phyloP scores from a whole-genome alignment of 345 rosid species.

The Kernera saxatilis region DNA sequence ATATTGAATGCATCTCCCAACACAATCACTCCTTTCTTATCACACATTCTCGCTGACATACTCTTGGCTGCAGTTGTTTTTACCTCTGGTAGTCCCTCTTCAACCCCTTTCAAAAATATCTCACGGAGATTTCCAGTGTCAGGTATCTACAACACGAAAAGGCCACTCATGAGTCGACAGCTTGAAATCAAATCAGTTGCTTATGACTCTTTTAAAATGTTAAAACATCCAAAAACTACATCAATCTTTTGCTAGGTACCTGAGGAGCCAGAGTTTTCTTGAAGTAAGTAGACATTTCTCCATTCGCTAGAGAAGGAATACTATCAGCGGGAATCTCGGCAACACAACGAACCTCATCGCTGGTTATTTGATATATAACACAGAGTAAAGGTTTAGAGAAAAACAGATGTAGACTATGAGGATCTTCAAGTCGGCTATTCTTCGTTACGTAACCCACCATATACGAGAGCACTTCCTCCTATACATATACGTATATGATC shows the following conservation, averaged over 20 bases:
- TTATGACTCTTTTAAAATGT: background rate
- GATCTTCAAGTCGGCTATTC: conserved; percentile 23
- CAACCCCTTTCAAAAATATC: conserved; percentile 19
- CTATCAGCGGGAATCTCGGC: conserved; percentile 2
- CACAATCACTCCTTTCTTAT: conserved; percentile 22
- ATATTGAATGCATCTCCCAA: conserved; percentile 30
- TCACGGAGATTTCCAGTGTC: conserved; percentile 10
- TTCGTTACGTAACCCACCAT: conserved; percentile 25
- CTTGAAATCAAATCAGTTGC: background rate
- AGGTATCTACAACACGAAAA: conserved; percentile 3
- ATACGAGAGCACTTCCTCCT: conserved; percentile 30
- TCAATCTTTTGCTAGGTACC: conserved; percentile 13
- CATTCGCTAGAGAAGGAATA: conserved; percentile 36
- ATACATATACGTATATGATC: background rate
- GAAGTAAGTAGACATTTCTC: conserved; percentile 33
- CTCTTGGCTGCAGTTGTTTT: background rate
- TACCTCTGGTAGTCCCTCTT: conserved; percentile 19
- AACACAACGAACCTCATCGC: conserved; percentile 16
- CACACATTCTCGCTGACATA: background rate
- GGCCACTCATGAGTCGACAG: too few relatives aligned
- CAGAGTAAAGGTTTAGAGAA: background rate
- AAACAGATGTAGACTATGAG: background rate
- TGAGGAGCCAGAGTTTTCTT: conserved; percentile 32
- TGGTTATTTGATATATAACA: conserved; percentile 12
- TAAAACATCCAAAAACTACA: background rate